These are phyloP conservation scores for Coemansia nantahalensis DNA, from an alignment of 192 early-diverging fungal genomes.

Conservation along the genomic window DNA sequence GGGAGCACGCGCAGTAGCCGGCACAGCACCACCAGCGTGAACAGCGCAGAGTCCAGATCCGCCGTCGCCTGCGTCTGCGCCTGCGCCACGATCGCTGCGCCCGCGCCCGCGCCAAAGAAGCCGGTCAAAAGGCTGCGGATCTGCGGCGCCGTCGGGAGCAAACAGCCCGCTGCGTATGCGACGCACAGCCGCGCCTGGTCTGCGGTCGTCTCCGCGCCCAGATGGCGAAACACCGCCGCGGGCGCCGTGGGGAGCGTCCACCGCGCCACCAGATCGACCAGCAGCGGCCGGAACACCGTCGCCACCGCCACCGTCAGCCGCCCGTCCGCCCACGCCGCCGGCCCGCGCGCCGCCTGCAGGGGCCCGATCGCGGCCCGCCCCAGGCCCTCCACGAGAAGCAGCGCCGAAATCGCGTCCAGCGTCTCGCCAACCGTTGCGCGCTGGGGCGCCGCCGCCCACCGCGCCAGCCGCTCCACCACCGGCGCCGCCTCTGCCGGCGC, in stretches of 20 bases:
- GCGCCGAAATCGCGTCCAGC: constrained; percentile 27
- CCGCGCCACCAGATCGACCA: constrained; percentile 78
- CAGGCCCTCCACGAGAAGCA: constrained; percentile 34
- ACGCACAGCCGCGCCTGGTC: constrained; percentile 43
- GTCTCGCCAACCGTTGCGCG: constrained; percentile 1
- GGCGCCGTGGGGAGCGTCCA: constrained; percentile 60
- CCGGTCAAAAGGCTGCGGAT: constrained; percentile 56
- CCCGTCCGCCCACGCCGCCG: constrained; percentile 32
- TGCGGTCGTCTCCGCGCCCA: neutral
- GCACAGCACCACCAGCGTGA: constrained; percentile 32
- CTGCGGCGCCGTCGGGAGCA: constrained; percentile 71
- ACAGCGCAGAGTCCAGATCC: neutral
- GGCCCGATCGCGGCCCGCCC: neutral
- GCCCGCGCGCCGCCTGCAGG: neutral
- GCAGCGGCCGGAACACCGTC: constrained; percentile 64
- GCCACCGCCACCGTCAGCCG: constrained; percentile 24
- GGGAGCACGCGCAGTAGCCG: constrained; percentile 56
- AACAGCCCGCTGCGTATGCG: constrained; percentile 56
- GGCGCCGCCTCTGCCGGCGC: constrained; percentile 4
- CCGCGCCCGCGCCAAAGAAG: constrained; percentile 13
- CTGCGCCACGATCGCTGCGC: constrained; percentile 12
- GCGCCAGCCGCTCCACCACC: constrained; percentile 9
- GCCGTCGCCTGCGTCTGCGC: constrained; percentile 1
- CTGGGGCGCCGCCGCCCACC: constrained; percentile 23
- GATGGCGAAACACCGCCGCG: constrained; percentile 23